These are phyloP conservation scores for Lactarius indigo DNA, from an alignment of 768 basidiomycete species.

Conservation along the genomic window DNA sequence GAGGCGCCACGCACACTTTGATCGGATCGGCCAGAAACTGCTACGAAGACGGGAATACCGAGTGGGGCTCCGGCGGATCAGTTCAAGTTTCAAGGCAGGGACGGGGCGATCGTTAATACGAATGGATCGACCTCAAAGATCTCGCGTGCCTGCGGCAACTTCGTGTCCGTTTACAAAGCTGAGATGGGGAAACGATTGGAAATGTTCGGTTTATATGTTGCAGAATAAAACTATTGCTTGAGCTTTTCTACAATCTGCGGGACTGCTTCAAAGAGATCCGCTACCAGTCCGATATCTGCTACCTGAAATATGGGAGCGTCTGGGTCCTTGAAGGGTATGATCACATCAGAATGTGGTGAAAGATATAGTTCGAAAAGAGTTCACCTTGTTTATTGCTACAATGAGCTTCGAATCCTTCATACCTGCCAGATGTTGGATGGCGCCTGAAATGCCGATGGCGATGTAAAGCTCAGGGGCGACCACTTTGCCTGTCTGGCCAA, in stretches of 20 bases:
- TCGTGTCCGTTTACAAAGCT: not conserved
- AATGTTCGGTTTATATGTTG: not conserved
- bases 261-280: constrained; percentile 87
- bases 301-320: constrained; percentile 99
- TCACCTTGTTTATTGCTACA: constrained; percentile 94
- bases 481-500: constrained; percentile 99
- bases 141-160: not conserved
- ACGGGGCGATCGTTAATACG: not conserved
- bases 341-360: not conserved
- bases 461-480: constrained; percentile 96
- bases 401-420: constrained; percentile 99
- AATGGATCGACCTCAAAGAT: not conserved
- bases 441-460: constrained; percentile 95
- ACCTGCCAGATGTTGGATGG: constrained; percentile 97
- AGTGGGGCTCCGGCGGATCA: constrained; percentile 1
- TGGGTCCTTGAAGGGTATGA: constrained; percentile 57
- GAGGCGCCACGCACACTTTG: not conserved
- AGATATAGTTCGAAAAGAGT: constrained; percentile 19
- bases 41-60: not conserved
- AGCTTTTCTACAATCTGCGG: constrained; percentile 89
- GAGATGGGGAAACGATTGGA: not conserved
- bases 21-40: not conserved
- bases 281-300: constrained; percentile 92
- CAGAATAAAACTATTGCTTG: constrained; percentile 38
- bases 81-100: not conserved